Conservation (phyloP, 805 yeast genomes). For the Lachancea meyersii region DNA sequence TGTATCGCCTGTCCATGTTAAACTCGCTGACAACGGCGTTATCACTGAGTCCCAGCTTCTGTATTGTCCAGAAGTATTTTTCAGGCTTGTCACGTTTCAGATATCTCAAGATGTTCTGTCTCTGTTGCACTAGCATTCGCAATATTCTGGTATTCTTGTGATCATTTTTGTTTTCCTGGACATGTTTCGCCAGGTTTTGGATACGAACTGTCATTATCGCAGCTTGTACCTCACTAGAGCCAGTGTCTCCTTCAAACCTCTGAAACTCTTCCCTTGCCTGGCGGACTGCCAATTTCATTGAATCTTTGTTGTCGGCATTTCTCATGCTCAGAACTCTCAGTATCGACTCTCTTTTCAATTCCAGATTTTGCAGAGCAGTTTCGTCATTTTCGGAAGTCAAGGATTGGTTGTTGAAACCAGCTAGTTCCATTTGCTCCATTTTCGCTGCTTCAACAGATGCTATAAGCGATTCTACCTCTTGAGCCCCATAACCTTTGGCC, state of each 20-base stretch:
- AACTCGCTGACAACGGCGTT: constrained; percentile 73
- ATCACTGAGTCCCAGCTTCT: constrained; percentile 83
- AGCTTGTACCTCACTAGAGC: constrained; percentile 93
- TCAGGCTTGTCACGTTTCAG: constrained; percentile 75
- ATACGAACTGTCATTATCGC: constrained; percentile 81
- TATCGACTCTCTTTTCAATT: constrained; percentile 59
- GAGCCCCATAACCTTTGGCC: constrained; percentile 50
- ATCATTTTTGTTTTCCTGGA: constrained; percentile 67
- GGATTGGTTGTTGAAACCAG: constrained; percentile 22
- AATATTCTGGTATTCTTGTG: constrained; percentile 59
- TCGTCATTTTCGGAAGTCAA: constrained; percentile 15
- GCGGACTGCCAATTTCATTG: constrained; percentile 48
- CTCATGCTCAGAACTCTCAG: constrained; percentile 65
- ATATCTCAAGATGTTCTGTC: constrained; percentile 78
- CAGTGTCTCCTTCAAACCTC: constrained; percentile 84
- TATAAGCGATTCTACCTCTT: constrained; percentile 67
- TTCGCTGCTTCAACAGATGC: constrained; percentile 44
- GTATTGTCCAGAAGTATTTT: constrained; percentile 77
- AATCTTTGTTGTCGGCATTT: constrained; percentile 59
- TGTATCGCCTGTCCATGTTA: constrained; percentile 67
- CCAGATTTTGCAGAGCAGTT: constrained; percentile 35
- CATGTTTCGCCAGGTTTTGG: constrained; percentile 69
- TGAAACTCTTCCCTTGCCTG: constrained; percentile 76
- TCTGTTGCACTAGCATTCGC: constrained; percentile 79
- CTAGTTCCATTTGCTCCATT: constrained; percentile 22